Evolutionary conservation across 1,284 basidiomycete genomes (phyloP).

Genomic region (Puccinia coronata): DNA sequence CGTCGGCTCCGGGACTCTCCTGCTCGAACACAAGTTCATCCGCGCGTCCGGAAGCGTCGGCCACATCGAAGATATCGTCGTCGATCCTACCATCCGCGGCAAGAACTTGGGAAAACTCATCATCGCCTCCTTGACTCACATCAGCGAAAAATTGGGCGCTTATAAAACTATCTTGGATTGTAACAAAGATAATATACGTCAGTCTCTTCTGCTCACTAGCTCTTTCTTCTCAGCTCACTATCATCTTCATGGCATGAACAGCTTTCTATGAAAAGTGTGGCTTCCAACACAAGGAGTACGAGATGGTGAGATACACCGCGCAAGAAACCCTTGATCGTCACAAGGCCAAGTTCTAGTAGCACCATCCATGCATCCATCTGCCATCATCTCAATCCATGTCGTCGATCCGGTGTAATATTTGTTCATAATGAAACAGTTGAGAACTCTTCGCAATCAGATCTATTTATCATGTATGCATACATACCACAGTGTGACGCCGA

Average conservation of each 20-base stretch:
- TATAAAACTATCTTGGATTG: conserved; percentile 59
- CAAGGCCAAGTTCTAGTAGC: conserved; percentile 11
- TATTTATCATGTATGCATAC: neutral
- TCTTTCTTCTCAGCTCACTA: neutral
- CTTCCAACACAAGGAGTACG: conserved; percentile 48
- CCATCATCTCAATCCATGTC: neutral
- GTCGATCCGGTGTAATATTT: neutral
- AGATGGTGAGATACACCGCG: conserved; percentile 47
- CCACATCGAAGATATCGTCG: conserved; percentile 59
- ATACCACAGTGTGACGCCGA: no score
- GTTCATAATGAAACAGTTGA: neutral
- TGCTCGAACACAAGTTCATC: conserved; percentile 58
- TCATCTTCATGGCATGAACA: neutral
- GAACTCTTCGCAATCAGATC: no score
- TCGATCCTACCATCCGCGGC: conserved; percentile 56
- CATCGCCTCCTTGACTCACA: conserved; percentile 56
- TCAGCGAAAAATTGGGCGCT: conserved; percentile 55
- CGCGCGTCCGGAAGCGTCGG: conserved; percentile 55
- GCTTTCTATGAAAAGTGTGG: conserved; percentile 50
- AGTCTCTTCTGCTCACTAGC: conserved; percentile 49
- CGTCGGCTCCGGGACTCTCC: conserved; percentile 57
- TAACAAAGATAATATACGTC: conserved; percentile 56
- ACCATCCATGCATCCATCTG: neutral
- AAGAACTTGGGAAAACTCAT: conserved; percentile 57
- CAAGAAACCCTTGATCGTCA: conserved; percentile 33